Percentiles rank a stretch among this genome's conserved stretches.
Evolutionary conservation across 1,284 basidiomycete genomes (phyloP).

Genomic region (Trametes versicolor): DNA sequence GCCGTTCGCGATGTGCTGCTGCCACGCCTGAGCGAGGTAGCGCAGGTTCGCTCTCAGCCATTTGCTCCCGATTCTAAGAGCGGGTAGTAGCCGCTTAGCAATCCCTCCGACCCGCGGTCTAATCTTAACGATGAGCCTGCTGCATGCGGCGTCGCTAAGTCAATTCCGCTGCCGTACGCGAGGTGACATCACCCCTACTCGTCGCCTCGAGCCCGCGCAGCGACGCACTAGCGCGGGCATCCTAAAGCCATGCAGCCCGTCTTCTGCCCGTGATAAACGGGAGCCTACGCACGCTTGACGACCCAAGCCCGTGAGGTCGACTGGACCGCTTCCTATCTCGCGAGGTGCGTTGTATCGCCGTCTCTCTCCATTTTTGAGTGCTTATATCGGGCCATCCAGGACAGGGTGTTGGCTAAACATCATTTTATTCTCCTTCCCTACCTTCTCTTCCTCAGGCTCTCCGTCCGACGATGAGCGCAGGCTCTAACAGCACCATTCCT

Average conservation of each 20-base stretch:
- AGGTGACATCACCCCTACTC: no score
- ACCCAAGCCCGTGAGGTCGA: not conserved
- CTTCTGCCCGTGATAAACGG: conserved; percentile 1
- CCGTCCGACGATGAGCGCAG: not conserved
- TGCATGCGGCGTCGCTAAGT: no score
- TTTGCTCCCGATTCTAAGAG: conserved; percentile 74
- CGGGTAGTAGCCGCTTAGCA: not conserved
- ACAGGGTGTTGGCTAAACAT: no score
- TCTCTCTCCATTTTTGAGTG: conserved; percentile 9
- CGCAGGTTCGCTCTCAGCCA: conserved; percentile 88
- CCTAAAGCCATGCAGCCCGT: not conserved
- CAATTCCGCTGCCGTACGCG: no score
- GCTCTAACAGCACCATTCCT: not conserved
- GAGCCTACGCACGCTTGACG: not conserved
- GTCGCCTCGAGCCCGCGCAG: not conserved
- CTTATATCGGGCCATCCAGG: not conserved
- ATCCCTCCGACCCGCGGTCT: not conserved
- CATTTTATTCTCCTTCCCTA: conserved; percentile 1
- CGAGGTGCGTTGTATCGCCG: conserved; percentile 4
- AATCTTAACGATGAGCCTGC: not conserved
- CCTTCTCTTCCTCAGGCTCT: not conserved
- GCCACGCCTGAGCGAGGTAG: conserved; percentile 64
- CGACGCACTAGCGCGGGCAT: not conserved
- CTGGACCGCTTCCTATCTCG: not conserved
- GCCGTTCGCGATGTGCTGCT: conserved; percentile 6